Conservation (phyloP, 2,329 filamentous ascomycete species). For the Hypoxylon sp. region DNA sequence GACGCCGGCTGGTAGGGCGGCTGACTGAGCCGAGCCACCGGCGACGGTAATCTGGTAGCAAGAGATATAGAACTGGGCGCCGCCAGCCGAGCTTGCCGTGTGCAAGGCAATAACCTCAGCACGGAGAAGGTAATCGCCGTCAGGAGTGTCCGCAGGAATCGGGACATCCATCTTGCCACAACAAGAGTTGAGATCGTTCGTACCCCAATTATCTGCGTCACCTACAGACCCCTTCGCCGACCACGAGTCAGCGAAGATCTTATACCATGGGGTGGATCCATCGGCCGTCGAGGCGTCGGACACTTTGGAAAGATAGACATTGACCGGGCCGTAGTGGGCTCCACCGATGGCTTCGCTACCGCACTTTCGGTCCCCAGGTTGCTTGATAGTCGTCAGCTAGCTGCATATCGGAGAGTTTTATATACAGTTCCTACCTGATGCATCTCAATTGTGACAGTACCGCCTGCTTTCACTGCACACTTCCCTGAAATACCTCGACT, state of each 20-base stretch:
- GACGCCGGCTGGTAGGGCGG: slow-evolving; percentile 52
- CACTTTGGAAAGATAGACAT: slow-evolving; percentile 67
- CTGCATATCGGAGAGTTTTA: background rate
- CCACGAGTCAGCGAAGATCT: slow-evolving; percentile 66
- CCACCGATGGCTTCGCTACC: slow-evolving; percentile 66
- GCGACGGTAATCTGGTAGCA: slow-evolving; percentile 54
- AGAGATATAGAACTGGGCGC: slow-evolving; percentile 54
- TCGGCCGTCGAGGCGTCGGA: slow-evolving; percentile 62
- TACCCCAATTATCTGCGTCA: slow-evolving; percentile 63
- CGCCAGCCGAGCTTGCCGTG: slow-evolving; percentile 55
- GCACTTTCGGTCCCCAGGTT: slow-evolving; percentile 63
- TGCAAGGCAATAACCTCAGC: slow-evolving; percentile 63
- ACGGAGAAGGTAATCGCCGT: slow-evolving; percentile 62
- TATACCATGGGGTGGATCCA: slow-evolving; percentile 65
- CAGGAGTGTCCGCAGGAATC: slow-evolving; percentile 59
- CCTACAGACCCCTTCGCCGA: slow-evolving; percentile 58
- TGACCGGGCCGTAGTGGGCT: slow-evolving; percentile 68
- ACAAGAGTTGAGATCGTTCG: slow-evolving; percentile 58
- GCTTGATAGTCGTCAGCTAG: slow-evolving; percentile 48
- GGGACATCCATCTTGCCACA: slow-evolving; percentile 61
- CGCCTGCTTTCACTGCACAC: slow-evolving; percentile 60
- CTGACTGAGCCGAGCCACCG: slow-evolving; percentile 52
- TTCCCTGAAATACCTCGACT: slow-evolving; percentile 57
- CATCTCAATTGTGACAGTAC: slow-evolving; percentile 54
- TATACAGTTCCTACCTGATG: slow-evolving; percentile 45